Base-by-base conservation (phyloP, 495 filamentous ascomycete species). In the Aspergillus nidulans region DNA sequence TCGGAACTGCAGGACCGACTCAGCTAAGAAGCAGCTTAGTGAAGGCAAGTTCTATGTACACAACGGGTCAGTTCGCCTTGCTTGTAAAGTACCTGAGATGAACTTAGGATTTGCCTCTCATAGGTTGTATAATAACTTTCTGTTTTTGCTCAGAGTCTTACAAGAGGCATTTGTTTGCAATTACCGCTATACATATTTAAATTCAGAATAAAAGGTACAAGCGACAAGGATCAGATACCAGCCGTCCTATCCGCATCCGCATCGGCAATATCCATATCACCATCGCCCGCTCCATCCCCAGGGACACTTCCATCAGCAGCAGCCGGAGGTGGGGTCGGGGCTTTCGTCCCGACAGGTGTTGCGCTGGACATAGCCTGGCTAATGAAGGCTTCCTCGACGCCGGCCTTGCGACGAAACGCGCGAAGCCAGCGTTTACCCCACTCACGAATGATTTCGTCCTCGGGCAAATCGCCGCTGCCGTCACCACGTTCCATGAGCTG, bases 381-480 rank as follows among this genome's bases (percentile, higher is more conserved):
- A 36, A 80, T 73, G 57, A 74, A 80, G 1, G 83, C 74, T 72
- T 96, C 91, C 71, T 96, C 91, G 43, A 97, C 90, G 16, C 84
- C 88, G 55, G 82, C 80, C 71, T 90, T 88, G 19, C 94, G 74
- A 54, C 85, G 76, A 65, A 95, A 96, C 1, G 92, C 92, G 39
- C 87, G 79, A 42, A 91, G 71, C 94, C 94, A 98, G 16, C 89
- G 77, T 65, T 82, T 80, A 3, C 86, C 92, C 94, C 92, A 97
- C 53, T 81, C 80, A 56, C 83, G 80, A 42, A 96, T 77, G 53
- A 91, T 75, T 51, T 77, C 81, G 60, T 89, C 81, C 20, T 79
- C 78, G 23, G 69, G 68, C 8, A 69, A 52, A 52, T 64, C 63
- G 2, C 74, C 73, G 42, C 63, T 67, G 49, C 72, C 71, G 58